A percentile compares a stretch with the other conserved stretches of the same genome.
Conservation (phyloP, 352 stramenopile genomes). For the Pelagophyceae sp. region DNA sequence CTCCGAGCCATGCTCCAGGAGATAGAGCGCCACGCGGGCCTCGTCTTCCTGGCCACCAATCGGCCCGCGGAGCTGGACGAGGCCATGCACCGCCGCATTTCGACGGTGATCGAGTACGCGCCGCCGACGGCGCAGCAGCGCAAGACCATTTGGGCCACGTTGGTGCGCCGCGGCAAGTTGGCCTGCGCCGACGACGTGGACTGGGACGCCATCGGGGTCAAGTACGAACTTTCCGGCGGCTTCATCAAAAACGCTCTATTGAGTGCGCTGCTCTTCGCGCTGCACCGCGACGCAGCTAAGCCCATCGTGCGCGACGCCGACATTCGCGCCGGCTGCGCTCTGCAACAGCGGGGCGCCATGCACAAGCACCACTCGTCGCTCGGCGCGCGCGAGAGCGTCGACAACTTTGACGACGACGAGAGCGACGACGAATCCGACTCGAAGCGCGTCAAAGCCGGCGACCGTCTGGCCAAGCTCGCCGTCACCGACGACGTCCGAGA, state of each 20-base stretch:
- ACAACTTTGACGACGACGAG: not conserved
- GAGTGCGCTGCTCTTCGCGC: slow-evolving; percentile 50
- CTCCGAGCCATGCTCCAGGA: slow-evolving; percentile 70
- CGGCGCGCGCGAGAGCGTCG: not conserved
- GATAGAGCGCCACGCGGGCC: slow-evolving; percentile 71
- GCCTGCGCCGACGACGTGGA: slow-evolving; percentile 57
- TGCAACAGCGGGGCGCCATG: slow-evolving; percentile 71
- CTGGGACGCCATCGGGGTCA: slow-evolving; percentile 65
- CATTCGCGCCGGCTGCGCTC: slow-evolving; percentile 59
- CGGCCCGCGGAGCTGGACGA: slow-evolving; percentile 72
- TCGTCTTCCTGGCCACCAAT: slow-evolving; percentile 75
- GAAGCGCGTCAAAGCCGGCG: not conserved
- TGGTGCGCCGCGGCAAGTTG: slow-evolving; percentile 31
- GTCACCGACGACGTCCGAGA: not conserved
- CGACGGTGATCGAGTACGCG: slow-evolving; percentile 72
- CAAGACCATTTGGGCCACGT: slow-evolving; percentile 63
- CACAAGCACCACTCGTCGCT: not conserved
- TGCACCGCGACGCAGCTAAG: not conserved
- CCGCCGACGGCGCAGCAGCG: slow-evolving; percentile 65
- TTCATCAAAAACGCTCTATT: slow-evolving; percentile 81
- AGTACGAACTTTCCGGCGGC: slow-evolving; percentile 72
- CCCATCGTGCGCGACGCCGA: slow-evolving; percentile 44
- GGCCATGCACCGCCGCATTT: slow-evolving; percentile 76
- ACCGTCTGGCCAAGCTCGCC: not conserved
- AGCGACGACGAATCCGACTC: not conserved